Evolutionary conservation across 2,329 filamentous ascomycete genomes (phyloP).

Genomic region (Exserohilum turcica): DNA sequence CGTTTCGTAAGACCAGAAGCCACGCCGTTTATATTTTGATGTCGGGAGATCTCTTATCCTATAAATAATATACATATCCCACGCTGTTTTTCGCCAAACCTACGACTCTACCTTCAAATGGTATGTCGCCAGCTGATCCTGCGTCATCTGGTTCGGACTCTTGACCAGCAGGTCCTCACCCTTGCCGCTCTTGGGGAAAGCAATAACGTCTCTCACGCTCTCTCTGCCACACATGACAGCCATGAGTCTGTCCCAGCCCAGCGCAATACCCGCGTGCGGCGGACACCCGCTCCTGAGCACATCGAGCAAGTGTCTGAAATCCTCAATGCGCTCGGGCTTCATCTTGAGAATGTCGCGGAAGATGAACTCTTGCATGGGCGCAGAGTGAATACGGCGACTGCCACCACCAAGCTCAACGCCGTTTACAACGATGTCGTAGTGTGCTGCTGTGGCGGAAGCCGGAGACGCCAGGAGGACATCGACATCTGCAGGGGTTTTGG

Average conservation of each 20-base stretch:
- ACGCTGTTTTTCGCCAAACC: not conserved
- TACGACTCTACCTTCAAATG: slow-evolving; percentile 51
- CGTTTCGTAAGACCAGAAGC: not conserved
- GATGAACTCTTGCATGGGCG: slow-evolving; percentile 80
- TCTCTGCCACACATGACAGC: slow-evolving; percentile 77
- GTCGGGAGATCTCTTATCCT: not conserved
- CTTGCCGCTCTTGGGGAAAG: slow-evolving; percentile 91
- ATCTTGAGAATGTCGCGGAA: slow-evolving; percentile 84
- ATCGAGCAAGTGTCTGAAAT: slow-evolving; percentile 84
- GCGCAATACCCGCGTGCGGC: slow-evolving; percentile 89
- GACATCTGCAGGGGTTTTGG: slow-evolving; percentile 72
- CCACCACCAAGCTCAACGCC: slow-evolving; percentile 93
- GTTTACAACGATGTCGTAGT: slow-evolving; percentile 96
- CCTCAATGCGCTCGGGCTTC: slow-evolving; percentile 69
- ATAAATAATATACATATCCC: not conserved
- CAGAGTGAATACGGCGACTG: slow-evolving; percentile 87
- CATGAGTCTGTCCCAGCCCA: slow-evolving; percentile 88
- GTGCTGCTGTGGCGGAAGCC: slow-evolving; percentile 75
- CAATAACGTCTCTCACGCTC: slow-evolving; percentile 90
- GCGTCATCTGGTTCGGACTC: slow-evolving; percentile 72
- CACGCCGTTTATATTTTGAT: not conserved
- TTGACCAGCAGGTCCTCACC: slow-evolving; percentile 85
- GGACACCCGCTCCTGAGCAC: slow-evolving; percentile 86
- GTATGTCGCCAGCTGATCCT: slow-evolving; percentile 64
- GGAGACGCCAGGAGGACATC: slow-evolving; percentile 75